Conservation (phyloP, 208 protist genomes). For the Tritrichomonas musculus region DNA sequence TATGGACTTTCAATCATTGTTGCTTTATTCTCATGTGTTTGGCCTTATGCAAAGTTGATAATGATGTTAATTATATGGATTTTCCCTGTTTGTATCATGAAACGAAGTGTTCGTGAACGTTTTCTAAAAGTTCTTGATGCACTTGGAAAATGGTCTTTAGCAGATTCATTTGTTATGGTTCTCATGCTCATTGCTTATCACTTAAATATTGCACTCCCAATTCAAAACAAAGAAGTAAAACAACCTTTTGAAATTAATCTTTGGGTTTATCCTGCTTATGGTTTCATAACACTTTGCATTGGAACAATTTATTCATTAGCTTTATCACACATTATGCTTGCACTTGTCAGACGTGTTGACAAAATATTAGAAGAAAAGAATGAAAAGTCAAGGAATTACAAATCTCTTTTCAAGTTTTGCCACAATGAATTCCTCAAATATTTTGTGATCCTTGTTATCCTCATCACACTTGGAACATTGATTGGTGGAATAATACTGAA, state of each 20-base stretch:
- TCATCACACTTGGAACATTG: not conserved
- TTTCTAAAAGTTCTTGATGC: conserved; percentile 67
- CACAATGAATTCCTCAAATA: not conserved
- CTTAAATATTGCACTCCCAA: conserved; percentile 48
- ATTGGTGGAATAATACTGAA: not conserved
- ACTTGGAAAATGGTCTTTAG: conserved; percentile 76
- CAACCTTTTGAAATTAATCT: not conserved
- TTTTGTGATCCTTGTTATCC: not conserved
- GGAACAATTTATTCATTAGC: not conserved
- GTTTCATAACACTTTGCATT: not conserved
- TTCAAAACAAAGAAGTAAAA: not conserved
- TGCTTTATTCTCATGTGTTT: conserved; percentile 75
- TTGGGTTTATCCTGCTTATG: conserved; percentile 27
- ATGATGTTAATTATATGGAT: conserved; percentile 60
- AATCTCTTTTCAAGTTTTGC: not conserved
- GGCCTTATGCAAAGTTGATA: conserved; percentile 82
- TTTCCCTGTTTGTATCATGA: conserved; percentile 56
- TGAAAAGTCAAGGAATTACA: not conserved
- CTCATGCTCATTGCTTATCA: conserved; percentile 74
- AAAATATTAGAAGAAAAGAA: too few species aligned
- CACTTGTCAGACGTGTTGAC: not conserved
- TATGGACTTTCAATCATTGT: conserved; percentile 68
- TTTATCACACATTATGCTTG: conserved; percentile 3
- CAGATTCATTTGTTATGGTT: conserved; percentile 76
- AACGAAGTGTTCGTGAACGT: conserved; percentile 50